Conservation (phyloP, 805 yeast genomes). For the Dipodascus albidus region DNA sequence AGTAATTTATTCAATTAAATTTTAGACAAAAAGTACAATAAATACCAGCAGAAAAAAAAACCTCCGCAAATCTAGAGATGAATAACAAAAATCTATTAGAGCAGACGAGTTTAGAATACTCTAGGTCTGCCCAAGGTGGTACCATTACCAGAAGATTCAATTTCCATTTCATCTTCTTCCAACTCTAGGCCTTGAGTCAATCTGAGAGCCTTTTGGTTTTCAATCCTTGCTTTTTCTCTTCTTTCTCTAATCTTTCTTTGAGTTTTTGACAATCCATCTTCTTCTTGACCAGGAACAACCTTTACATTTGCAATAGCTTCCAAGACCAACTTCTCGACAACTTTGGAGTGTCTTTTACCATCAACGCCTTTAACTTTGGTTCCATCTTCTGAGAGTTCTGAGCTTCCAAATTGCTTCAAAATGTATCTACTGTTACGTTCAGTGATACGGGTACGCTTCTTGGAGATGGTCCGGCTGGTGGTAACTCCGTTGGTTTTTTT, state of each 20-base stretch:
- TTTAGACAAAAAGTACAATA: no score
- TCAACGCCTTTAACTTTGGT: constrained; percentile 4
- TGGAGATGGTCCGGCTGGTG: constrained; percentile 34
- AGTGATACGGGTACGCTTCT: constrained; percentile 66
- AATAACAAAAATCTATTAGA: no score
- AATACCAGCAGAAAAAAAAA: no score
- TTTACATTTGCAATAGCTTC: constrained; percentile 30
- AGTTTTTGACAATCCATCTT: constrained; percentile 14
- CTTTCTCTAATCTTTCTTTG: constrained; percentile 27
- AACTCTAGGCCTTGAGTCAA: constrained; percentile 27
- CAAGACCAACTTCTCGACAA: constrained; percentile 32
- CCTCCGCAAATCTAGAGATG: no score
- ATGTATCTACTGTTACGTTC: constrained; percentile 69
- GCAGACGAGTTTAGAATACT: not conserved
- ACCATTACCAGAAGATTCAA: constrained; percentile 49
- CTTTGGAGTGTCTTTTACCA: constrained; percentile 17
- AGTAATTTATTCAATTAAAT: not conserved
- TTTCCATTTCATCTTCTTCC: constrained; percentile 43
- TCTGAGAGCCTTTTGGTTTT: constrained; percentile 14
- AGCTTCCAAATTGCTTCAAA: constrained; percentile 27
- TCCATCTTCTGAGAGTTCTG: constrained; percentile 9
- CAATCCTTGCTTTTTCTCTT: constrained; percentile 35
- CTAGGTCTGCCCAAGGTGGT: constrained; percentile 73
- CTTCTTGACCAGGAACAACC: constrained; percentile 32
- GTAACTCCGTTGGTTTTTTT: not conserved